Evolutionary conservation across 768 basidiomycete species (phyloP).

Genomic region (Agaricus blazei): DNA sequence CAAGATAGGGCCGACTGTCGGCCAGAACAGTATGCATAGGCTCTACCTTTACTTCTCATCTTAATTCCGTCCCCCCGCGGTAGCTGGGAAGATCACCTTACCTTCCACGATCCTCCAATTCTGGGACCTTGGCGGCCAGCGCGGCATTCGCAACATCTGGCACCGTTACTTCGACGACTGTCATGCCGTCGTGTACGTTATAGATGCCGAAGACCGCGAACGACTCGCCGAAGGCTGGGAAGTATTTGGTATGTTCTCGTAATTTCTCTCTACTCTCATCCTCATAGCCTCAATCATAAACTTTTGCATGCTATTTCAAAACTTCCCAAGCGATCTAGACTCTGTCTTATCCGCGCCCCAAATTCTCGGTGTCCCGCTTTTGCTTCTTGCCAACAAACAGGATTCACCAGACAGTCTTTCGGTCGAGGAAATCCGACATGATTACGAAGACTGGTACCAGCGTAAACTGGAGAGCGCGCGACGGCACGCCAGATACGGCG

Average conservation of each 20-base stretch:
- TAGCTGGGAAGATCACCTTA: conserved; percentile 89
- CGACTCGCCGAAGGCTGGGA: conserved; percentile 93
- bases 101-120: conserved; percentile 94
- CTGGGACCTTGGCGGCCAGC: conserved; percentile 95
- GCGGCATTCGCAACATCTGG: conserved; percentile 94
- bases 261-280: neutral
- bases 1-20: conserved; percentile 94
- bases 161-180: conserved; percentile 93
- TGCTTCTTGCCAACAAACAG: conserved; percentile 96
- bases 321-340: conserved; percentile 40
- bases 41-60: neutral
- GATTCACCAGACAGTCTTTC: conserved; percentile 77
- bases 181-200: conserved; percentile 93
- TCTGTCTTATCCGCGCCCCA: conserved; percentile 84
- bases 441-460: conserved; percentile 85
- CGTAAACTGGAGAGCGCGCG: conserved; percentile 66
- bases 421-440: conserved; percentile 85
- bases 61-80: neutral
- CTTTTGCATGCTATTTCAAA: neutral
- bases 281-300: neutral
- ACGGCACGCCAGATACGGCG: conserved; percentile 40
- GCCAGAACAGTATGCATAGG: conserved; percentile 82
- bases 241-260: conserved; percentile 74
- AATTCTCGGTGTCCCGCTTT: conserved; percentile 83
- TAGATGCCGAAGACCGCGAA: conserved; percentile 90